Evolutionary conservation across 2,329 filamentous ascomycete species (phyloP), one percentile per base, ranked within the genome.

Genomic region (Aspergillus proliferans): DNA sequence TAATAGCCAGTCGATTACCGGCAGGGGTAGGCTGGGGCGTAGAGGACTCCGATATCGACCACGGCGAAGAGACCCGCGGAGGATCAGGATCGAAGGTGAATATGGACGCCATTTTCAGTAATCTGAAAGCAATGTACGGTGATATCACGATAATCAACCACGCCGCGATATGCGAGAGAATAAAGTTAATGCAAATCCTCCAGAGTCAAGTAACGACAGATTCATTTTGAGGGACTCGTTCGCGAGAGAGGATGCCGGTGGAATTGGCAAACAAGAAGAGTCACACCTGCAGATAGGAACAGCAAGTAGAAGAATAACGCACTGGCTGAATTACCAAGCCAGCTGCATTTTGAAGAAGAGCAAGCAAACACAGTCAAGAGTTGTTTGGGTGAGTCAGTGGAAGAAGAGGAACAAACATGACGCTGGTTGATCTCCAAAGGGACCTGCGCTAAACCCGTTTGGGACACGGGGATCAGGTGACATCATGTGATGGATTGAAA

Each of bases 11-110:
- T 47, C 48, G 58, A 49, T 50, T 53, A 45, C 60, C 62, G 50
- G 58, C 47, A 50, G 59, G 47, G 47, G 55, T 58, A 47, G 56
- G 49, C 56, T 70, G 68, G 39, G 69, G 69, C 24, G 69, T 73
- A 39, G 64, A 69, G 12, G 72, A 66, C 47, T 71, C 71, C 34
- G 84, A 79, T 9, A 77, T 82, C 46, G 86, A 79, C 93, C 93
- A 98, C 14, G 93, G 93, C 15, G 92, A 97, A 12, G 87, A 86
- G 33, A 97, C 89, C 67, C 88, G 78, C 2, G 88, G 88, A 42
- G 90, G 88, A 56, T 95, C 86, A 2, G 88, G 84, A 53, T 96
- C 89, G 66, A 88, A 98, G 0, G 92, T 96, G 67, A 98, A 98
- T 58, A 98, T 88, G 10, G 92, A 96, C 50, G 93, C 92, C 88